phyloP scores from a whole-genome alignment of 139 green algal species.

The Deuterostichococcus epilithicus region DNA sequence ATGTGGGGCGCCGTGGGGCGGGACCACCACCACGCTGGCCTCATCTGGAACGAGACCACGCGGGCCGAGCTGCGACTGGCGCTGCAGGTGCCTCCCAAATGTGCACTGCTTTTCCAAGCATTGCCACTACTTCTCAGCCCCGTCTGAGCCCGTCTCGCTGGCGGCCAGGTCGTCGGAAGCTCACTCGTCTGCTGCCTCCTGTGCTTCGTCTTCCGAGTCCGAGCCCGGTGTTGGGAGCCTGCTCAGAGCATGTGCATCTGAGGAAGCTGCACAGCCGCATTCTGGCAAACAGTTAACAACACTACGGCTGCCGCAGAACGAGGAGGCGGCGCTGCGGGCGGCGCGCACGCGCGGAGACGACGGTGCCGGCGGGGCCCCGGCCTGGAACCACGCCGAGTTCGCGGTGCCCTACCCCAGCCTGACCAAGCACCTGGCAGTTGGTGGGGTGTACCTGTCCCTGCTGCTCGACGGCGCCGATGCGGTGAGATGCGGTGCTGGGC shows the following conservation, averaged over 20 bases:
- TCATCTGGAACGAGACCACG: conserved; percentile 89
- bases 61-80: conserved; percentile 80
- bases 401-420: conserved; percentile 71
- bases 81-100: conserved; percentile 66
- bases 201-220: not conserved
- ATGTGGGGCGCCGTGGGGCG: conserved; percentile 63
- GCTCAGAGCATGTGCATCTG: too few relatives aligned
- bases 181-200: not conserved
- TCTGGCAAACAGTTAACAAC: too few relatives aligned
- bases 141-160: too few relatives aligned
- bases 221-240: not conserved
- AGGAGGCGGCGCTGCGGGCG: conserved; percentile 53
- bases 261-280: not conserved
- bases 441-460: conserved; percentile 79
- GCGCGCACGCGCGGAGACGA: conserved; percentile 32
- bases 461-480: conserved; percentile 73
- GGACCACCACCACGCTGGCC: conserved; percentile 74
- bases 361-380: not conserved
- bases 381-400: conserved; percentile 87
- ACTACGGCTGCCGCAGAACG: conserved; percentile 43
- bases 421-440: conserved; percentile 70
- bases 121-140: too few relatives aligned
- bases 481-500: conserved; percentile 14
- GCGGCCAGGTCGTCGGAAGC: too few relatives aligned
- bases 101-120: too few relatives aligned